Percentiles rank a stretch among this genome's conserved stretches.
These are phyloP conservation scores for Coleophoma crateriformis DNA, from an alignment of 2,329 filamentous ascomycete species.

Conservation along the genomic window DNA sequence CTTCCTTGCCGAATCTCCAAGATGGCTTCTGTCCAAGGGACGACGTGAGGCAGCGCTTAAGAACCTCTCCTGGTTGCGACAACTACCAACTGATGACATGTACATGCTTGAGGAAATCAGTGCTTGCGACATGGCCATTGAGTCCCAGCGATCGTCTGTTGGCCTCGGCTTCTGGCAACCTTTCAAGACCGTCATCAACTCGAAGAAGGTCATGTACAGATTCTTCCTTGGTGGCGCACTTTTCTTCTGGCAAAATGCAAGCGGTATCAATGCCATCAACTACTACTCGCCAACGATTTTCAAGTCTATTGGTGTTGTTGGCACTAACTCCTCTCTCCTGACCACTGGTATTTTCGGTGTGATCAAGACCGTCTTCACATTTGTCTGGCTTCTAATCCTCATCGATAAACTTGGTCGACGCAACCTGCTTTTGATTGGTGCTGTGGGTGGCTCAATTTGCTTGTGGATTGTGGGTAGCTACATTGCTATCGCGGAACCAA, in stretches of 20 bases:
- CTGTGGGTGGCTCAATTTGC: conserved; percentile 53
- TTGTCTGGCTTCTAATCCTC: conserved; percentile 64
- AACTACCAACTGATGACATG: conserved; percentile 46
- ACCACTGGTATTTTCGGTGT: conserved; percentile 75
- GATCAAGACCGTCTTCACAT: conserved; percentile 64
- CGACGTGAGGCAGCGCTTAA: conserved; percentile 52
- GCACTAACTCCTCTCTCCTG: conserved; percentile 50
- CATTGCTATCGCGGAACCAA: conserved; percentile 44
- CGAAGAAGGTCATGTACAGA: conserved; percentile 58
- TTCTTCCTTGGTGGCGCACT: conserved; percentile 69
- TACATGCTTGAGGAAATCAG: conserved; percentile 72
- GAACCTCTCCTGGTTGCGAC: conserved; percentile 60
- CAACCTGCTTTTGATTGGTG: conserved; percentile 61
- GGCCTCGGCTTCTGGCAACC: conserved; percentile 73
- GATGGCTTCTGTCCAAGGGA: conserved; percentile 63
- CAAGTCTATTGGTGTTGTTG: conserved; percentile 51
- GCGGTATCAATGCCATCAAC: conserved; percentile 74
- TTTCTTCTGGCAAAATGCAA: conserved; percentile 76
- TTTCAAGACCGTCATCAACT: conserved; percentile 49
- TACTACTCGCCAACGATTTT: conserved; percentile 70
- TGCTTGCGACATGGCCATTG: conserved; percentile 64
- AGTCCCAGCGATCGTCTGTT: conserved; percentile 55
- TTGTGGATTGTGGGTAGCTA: conserved; percentile 62
- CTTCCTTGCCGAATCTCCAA: conserved; percentile 60
- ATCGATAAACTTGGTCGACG: conserved; percentile 60